These are phyloP conservation scores for Casuarina equisetifolia DNA, from an alignment of 306 rosid species.

Conservation along the genomic window DNA sequence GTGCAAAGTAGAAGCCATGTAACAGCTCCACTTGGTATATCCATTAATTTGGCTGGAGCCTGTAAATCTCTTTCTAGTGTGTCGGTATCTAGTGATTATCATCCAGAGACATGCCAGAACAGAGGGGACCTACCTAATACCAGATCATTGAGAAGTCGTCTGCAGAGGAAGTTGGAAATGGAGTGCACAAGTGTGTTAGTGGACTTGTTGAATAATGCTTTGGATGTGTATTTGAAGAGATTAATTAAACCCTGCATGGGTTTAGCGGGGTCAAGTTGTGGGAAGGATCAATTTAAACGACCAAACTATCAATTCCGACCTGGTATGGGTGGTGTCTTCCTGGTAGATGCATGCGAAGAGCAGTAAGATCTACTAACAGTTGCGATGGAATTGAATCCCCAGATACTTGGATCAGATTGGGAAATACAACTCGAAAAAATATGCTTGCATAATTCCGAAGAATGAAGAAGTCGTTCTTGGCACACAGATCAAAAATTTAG, in stretches of 20 bases:
- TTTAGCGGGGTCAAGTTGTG: conserved; percentile 55
- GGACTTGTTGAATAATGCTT: conserved; percentile 78
- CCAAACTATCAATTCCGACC: conserved; percentile 19
- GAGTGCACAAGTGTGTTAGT: conserved; percentile 57
- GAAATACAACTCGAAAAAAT: conserved; percentile 80
- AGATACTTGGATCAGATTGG: conserved; percentile 81
- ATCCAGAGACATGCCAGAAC: conserved; percentile 63
- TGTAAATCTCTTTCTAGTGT: conserved; percentile 52
- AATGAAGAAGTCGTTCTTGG: conserved; percentile 42
- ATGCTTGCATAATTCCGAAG: conserved; percentile 58
- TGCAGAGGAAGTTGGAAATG: conserved; percentile 68
- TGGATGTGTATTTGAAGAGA: conserved; percentile 85
- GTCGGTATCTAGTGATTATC: conserved; percentile 39
- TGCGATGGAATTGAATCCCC: conserved; percentile 79
- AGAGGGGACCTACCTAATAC: conserved; percentile 72
- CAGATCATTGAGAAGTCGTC: conserved; percentile 55
- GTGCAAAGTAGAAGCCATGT: conserved; percentile 89
- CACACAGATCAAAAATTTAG: conserved; percentile 23
- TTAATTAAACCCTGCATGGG: conserved; percentile 63
- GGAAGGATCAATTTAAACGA: conserved; percentile 34
- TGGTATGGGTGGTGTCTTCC: conserved; percentile 39
- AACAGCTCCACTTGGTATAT: conserved; percentile 91
- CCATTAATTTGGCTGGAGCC: conserved; percentile 46
- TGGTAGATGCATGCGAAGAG: conserved; percentile 43
- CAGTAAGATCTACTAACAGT: conserved; percentile 34